Evolutionary conservation across 768 basidiomycete species (phyloP).

Genomic region (Rhodotorula paludigena): DNA sequence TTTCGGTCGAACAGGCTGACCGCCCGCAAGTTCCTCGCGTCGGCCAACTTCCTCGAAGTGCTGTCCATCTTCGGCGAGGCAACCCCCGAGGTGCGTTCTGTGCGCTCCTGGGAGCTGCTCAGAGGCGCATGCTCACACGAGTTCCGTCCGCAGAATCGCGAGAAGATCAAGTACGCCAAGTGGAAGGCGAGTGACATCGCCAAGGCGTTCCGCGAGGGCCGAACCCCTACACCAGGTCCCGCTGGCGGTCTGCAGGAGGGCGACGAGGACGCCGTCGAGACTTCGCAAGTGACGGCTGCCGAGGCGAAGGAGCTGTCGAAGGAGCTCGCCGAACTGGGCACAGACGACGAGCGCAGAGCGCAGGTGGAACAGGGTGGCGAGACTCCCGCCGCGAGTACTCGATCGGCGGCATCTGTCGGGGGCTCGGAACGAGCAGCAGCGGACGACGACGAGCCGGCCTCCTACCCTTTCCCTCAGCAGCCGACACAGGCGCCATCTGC

Average conservation of each 20-base stretch:
- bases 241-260: conserved; percentile 52
- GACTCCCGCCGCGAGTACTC: not conserved
- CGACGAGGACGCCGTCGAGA: conserved; percentile 1
- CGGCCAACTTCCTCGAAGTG: conserved; percentile 89
- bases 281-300: conserved; percentile 8
- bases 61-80: conserved; percentile 67
- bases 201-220: conserved; percentile 90
- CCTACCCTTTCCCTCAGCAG: conserved; percentile 31
- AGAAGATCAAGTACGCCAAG: conserved; percentile 87
- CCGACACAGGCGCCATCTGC: conserved; percentile 30
- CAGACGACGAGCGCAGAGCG: not conserved
- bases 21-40: conserved; percentile 89
- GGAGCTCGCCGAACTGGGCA: conserved; percentile 24
- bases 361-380: conserved; percentile 38
- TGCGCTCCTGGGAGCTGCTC: not conserved
- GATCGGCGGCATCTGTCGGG: conserved; percentile 22
- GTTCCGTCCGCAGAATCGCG: conserved; percentile 57
- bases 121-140: not conserved
- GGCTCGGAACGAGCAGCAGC: conserved; percentile 12
- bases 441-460: conserved; percentile 1
- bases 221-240: conserved; percentile 73
- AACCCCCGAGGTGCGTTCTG: conserved; percentile 55
- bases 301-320: conserved; percentile 32
- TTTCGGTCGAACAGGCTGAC: conserved; percentile 59
- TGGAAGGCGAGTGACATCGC: conserved; percentile 97